A percentile compares a stretch with the other conserved stretches of the same genome.
Conservation (phyloP, 2,329 filamentous ascomycete genomes). For the Fusarium sp. region DNA sequence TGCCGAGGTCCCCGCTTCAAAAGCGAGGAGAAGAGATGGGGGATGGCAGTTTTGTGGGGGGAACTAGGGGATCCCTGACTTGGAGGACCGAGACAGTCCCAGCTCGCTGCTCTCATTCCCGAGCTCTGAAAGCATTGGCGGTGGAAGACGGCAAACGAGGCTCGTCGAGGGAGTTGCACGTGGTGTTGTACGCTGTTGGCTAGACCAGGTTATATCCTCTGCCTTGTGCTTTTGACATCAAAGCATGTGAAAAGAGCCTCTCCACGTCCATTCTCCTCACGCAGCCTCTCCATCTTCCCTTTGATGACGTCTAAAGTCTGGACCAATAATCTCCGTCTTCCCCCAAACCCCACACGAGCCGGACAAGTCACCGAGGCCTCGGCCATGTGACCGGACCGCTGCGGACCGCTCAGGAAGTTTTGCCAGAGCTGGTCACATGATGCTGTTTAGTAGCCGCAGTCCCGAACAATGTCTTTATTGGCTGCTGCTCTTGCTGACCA, state of each 20-base stretch:
- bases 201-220: neutral
- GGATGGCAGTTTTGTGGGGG: constrained; percentile 39
- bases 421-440: constrained; percentile 26
- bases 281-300: constrained; percentile 10
- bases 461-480: neutral
- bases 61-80: constrained; percentile 17
- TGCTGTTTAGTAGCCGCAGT: neutral
- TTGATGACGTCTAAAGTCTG: neutral
- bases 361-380: constrained; percentile 43
- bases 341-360: constrained; percentile 36
- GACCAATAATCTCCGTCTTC: constrained; percentile 31
- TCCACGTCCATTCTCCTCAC: constrained; percentile 19
- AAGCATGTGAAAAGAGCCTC: constrained; percentile 36
- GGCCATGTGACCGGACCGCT: constrained; percentile 34
- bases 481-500: constrained; percentile 1
- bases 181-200: neutral
- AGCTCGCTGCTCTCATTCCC: constrained; percentile 31
- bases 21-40: constrained; percentile 15
- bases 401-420: neutral
- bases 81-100: constrained; percentile 6
- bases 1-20: constrained; percentile 48
- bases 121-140: neutral
- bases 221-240: neutral
- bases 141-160: neutral
- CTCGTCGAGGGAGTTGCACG: constrained; percentile 11